Percentiles rank a stretch among this genome's conserved stretches.
Evolutionary conservation across 768 basidiomycete genomes (phyloP).

Genomic region (Kwoniella heveanensis): DNA sequence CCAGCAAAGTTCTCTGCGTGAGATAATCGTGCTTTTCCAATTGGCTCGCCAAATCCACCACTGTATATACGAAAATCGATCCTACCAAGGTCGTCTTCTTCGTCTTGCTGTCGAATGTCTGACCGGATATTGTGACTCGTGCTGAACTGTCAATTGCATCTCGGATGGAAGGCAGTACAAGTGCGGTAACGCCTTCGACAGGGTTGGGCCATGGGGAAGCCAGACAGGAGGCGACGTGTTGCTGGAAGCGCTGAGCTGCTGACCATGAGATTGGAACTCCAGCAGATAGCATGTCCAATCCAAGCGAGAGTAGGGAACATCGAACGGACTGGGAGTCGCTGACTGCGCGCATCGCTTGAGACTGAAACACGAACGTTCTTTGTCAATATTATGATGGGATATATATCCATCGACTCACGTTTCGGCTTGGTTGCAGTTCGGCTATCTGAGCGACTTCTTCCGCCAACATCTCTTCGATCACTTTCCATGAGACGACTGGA

Average conservation of each 20-base stretch:
- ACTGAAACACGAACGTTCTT: no score
- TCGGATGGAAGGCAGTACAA: slow-evolving; percentile 35
- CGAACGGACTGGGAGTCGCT: slow-evolving; percentile 39
- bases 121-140: slow-evolving; percentile 6
- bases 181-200: slow-evolving; percentile 21
- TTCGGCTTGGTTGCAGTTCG: slow-evolving; percentile 25
- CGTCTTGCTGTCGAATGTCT: slow-evolving; percentile 11
- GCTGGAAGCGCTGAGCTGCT: slow-evolving; percentile 39
- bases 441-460: slow-evolving; percentile 29
- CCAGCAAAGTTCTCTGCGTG: slow-evolving; percentile 34
- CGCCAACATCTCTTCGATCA: slow-evolving; percentile 39
- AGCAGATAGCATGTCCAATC: slow-evolving; percentile 35
- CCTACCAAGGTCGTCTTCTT: slow-evolving; percentile 36
- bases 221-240: slow-evolving; percentile 41
- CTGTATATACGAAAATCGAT: slow-evolving; percentile 34
- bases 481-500: slow-evolving; percentile 39
- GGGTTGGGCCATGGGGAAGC: slow-evolving; percentile 32
- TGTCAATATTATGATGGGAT: no score
- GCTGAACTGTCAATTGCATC: slow-evolving; percentile 36
- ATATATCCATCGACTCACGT: no score
- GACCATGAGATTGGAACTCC: slow-evolving; percentile 30
- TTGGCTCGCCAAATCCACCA: slow-evolving; percentile 30
- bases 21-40: slow-evolving; percentile 25
- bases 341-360: slow-evolving; percentile 31
- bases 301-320: slow-evolving; percentile 28